Evolutionary conservation across 2,329 filamentous ascomycete species (phyloP), one percentile per base, ranked within the genome.

Genomic region (Tolypocladium ovalisporum): DNA sequence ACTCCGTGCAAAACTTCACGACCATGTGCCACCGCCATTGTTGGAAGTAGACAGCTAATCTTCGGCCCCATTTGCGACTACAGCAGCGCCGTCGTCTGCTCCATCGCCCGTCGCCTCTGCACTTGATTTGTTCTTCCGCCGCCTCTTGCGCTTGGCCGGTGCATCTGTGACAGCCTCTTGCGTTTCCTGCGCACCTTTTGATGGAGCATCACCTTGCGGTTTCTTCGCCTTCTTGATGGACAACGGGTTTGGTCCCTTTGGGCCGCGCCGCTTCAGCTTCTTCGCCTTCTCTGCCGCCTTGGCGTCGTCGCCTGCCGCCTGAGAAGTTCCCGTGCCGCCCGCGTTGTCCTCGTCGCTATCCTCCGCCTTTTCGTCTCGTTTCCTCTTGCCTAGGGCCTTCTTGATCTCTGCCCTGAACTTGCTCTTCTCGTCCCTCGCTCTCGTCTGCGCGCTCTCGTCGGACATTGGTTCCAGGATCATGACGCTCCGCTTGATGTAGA

Each of bases 401-500:
- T 82, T 86, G 62, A 91, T 73, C 52, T 88, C 89, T 22, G 81
- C 79, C 62, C 85, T 81, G 66, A 92, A 89, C 73, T 95, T 95
- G 57, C 78, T 79, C 64, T 79, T 82, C 76, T 94, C 90, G 61
- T 89, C 87, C 59, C 77, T 77, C 55, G 86, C 81, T 60, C 86
- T 81, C 52, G 83, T 78, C 58, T 82, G 78, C 42, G 80, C 80
- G 19, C 85, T 88, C 56, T 80, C 79, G 42, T 77, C 80, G 22
- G 87, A 85, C 87, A 94, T 90, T 17, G 88, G 87, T 71, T 89
- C 83, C 54, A 77, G 66, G 52, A 77, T 76, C 83, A 93, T 89
- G 56, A 95, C 88, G 60, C 86, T 89, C 57, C 88, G 79, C 62
- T 85, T 85, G 62, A 93, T 87, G 68, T 93, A 93, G 52, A 94